Evolutionary conservation across 1,284 basidiomycete species (phyloP).

Genomic region (Rhodotorula sp.): DNA sequence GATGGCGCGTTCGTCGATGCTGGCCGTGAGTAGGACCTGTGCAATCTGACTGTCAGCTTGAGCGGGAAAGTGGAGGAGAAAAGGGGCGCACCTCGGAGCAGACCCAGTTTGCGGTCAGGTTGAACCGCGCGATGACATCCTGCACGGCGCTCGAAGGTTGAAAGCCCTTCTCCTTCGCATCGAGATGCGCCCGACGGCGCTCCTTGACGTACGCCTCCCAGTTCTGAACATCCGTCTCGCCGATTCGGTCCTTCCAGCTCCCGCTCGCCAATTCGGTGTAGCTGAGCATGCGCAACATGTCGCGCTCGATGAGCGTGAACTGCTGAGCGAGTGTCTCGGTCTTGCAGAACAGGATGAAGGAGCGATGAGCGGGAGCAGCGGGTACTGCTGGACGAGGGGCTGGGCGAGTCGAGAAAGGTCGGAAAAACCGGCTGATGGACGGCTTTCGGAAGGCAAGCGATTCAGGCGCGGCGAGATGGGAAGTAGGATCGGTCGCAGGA

Average conservation of each 20-base stretch:
- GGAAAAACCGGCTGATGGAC: conserved; percentile 26
- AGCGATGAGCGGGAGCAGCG: conserved; percentile 54
- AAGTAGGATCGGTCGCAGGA: neutral
- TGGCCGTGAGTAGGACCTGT: conserved; percentile 49
- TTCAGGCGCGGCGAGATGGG: neutral
- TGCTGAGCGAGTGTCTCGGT: conserved; percentile 69
- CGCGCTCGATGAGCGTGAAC: conserved; percentile 81
- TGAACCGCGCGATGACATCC: conserved; percentile 80
- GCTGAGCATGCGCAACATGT: conserved; percentile 70
- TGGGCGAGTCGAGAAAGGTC: neutral
- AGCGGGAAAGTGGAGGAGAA: conserved; percentile 53
- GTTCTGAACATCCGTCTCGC: conserved; percentile 65
- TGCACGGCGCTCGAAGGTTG: conserved; percentile 53
- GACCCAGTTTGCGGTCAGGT: conserved; percentile 73
- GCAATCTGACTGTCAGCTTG: neutral
- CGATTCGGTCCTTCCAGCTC: conserved; percentile 56
- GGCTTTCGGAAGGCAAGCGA: conserved; percentile 25
- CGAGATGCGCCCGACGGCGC: conserved; percentile 65
- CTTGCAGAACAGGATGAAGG: conserved; percentile 61
- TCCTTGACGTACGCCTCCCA: conserved; percentile 80
- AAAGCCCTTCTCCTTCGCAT: conserved; percentile 52
- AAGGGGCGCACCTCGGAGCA: conserved; percentile 50
- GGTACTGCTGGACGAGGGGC: neutral
- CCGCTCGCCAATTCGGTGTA: conserved; percentile 49
- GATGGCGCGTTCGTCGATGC: conserved; percentile 59